Evolutionary conservation across 164 flowering plant species (phyloP).

Genomic region (Liriodendron chinense): DNA sequence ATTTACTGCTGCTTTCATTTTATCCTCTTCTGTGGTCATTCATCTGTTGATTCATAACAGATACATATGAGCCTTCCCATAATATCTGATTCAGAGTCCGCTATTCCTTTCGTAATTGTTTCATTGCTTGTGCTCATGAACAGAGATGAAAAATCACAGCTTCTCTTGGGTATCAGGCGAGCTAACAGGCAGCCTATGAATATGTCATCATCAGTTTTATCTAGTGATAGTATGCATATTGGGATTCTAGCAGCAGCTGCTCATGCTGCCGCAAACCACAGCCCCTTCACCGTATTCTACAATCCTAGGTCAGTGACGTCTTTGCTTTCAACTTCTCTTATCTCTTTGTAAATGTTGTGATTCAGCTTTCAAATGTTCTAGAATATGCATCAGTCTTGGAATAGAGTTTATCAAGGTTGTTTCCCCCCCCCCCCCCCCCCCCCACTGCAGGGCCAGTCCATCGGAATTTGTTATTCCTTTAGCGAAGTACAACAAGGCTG

Average conservation of each 20-base stretch:
- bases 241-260: constrained; percentile 98
- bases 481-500: constrained; percentile 92
- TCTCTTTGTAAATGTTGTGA: not conserved
- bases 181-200: constrained; percentile 85
- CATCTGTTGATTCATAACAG: not conserved
- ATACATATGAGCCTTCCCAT: not conserved
- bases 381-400: not conserved
- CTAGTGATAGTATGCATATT: constrained; percentile 98
- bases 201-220: constrained; percentile 87
- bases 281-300: constrained; percentile 88
- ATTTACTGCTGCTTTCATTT: too few relatives aligned
- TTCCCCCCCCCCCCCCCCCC: constrained; percentile 3
- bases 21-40: too few relatives aligned
- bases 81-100: constrained; percentile 13
- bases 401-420: not conserved
- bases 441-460: constrained; percentile 96
- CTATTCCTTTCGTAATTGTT: not conserved
- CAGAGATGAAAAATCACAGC: constrained; percentile 90
- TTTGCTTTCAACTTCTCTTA: not conserved
- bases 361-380: not conserved
- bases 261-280: constrained; percentile 92
- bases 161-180: constrained; percentile 76
- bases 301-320: constrained; percentile 68
- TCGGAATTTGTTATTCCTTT: constrained; percentile 97
- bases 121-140: constrained; percentile 8